These are phyloP conservation scores for Mucor irregularis DNA, from an alignment of 371 early-diverging fungal species.

Conservation along the genomic window DNA sequence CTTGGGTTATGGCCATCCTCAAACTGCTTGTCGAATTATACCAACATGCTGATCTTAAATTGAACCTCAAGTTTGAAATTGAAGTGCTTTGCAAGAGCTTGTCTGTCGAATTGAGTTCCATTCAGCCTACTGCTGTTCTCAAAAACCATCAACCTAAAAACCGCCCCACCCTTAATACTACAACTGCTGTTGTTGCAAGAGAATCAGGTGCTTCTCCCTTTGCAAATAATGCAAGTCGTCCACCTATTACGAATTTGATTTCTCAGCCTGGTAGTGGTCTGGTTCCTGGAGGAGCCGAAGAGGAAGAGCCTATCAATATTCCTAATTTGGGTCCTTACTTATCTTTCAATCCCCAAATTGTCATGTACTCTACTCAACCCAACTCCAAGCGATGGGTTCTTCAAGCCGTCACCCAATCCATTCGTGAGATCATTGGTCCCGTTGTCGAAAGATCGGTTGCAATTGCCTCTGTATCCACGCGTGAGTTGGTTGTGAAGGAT, in stretches of 20 bases:
- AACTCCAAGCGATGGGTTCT: conserved; percentile 80
- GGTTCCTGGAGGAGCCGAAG: not conserved
- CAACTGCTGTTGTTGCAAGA: conserved; percentile 21
- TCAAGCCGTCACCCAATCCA: conserved; percentile 86
- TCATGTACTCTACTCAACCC: conserved; percentile 80
- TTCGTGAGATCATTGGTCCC: conserved; percentile 84
- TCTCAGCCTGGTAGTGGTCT: not conserved
- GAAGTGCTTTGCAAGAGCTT: conserved; percentile 95
- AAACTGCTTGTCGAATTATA: conserved; percentile 90
- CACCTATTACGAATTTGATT: conserved; percentile 16
- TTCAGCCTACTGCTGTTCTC: conserved; percentile 68
- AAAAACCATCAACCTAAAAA: conserved; percentile 62
- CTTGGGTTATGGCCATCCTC: conserved; percentile 96
- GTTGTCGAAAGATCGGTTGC: conserved; percentile 91
- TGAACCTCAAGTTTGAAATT: conserved; percentile 96
- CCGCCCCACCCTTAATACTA: not conserved
- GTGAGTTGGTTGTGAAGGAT: conserved; percentile 91
- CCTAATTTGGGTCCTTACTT: conserved; percentile 71
- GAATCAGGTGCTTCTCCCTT: conserved; percentile 27
- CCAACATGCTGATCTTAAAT: conserved; percentile 87
- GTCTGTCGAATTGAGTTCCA: conserved; percentile 72
- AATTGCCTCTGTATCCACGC: conserved; percentile 89
- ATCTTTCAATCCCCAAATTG: conserved; percentile 68
- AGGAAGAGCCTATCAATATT: conserved; percentile 36
- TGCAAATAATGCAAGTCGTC: not conserved